Conservation (phyloP, 2,329 filamentous ascomycete genomes). For the Dichotomopilus funicola region DNA sequence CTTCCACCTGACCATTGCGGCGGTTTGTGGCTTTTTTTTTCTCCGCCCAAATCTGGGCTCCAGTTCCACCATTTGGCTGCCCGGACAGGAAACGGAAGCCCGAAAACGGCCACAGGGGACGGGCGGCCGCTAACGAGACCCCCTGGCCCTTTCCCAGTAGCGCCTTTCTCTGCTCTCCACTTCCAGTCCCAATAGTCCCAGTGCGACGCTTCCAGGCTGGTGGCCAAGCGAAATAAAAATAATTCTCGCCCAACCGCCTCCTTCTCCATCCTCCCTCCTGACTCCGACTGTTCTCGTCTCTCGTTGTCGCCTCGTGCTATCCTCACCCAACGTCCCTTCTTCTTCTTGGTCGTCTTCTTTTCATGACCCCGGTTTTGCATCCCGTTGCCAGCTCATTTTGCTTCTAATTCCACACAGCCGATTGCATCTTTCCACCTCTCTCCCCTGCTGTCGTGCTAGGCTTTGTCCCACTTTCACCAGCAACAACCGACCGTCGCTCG, state of each 20-base stretch:
- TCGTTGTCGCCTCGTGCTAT: slow-evolving; percentile 2
- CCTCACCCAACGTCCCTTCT: slow-evolving; percentile 2
- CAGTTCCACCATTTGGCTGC: too few species aligned
- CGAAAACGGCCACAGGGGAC: slow-evolving; percentile 41
- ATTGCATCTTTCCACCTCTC: background rate
- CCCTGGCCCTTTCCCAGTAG: slow-evolving; percentile 16
- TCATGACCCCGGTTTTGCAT: too few species aligned
- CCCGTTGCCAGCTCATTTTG: background rate
- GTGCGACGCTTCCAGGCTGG: slow-evolving; percentile 11
- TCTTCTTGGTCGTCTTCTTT: too few species aligned
- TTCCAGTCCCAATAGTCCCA: slow-evolving; percentile 10
- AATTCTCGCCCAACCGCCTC: slow-evolving; percentile 22
- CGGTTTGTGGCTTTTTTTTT: too few species aligned
- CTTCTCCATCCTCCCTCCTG: slow-evolving; percentile 10
- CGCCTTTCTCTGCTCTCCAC: slow-evolving; percentile 18
- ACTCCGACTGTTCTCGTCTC: slow-evolving; percentile 8
- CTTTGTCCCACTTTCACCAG: background rate
- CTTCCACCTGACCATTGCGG: too few species aligned
- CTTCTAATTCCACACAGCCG: background rate
- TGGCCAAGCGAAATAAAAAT: slow-evolving; percentile 23
- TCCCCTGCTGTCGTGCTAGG: background rate
- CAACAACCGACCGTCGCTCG: background rate
- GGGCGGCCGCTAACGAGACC: slow-evolving; percentile 15
- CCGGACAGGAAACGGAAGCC: slow-evolving; percentile 8
- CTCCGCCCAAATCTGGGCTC: too few species aligned